Evolutionary conservation across 2,329 filamentous ascomycete species (phyloP).

Genomic region (Talaromyces sp.): DNA sequence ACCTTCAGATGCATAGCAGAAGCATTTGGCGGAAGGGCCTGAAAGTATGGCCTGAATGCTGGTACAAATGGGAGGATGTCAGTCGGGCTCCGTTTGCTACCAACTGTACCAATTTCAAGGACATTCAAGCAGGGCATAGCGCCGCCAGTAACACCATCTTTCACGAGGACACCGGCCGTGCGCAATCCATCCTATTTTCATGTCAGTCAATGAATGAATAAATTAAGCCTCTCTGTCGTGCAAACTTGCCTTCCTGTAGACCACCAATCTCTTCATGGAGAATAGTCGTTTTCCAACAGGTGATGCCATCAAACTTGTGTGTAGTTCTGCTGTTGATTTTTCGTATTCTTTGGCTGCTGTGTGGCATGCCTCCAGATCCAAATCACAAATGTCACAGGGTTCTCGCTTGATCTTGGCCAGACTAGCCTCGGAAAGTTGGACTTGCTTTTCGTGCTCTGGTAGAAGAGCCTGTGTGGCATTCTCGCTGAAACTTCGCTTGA

Average conservation of each 20-base stretch:
- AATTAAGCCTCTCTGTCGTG: not conserved
- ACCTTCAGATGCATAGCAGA: constrained; percentile 70
- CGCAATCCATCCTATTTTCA: constrained; percentile 70
- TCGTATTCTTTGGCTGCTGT: constrained; percentile 79
- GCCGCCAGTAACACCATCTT: constrained; percentile 71
- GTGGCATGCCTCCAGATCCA: constrained; percentile 78
- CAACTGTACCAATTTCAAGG: constrained; percentile 71
- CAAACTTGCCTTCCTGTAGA: constrained; percentile 67
- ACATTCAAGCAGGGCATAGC: constrained; percentile 72
- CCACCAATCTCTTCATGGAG: constrained; percentile 71
- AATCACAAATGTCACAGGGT: constrained; percentile 77
- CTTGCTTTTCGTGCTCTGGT: constrained; percentile 92
- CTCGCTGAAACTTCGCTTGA: constrained; percentile 98
- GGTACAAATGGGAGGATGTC: constrained; percentile 84
- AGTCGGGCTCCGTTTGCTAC: constrained; percentile 72
- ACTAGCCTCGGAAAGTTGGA: constrained; percentile 89
- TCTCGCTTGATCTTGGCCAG: constrained; percentile 88
- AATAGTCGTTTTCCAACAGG: constrained; percentile 82
- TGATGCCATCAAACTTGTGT: constrained; percentile 75
- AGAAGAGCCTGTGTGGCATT: constrained; percentile 93
- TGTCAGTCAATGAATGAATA: constrained; percentile 30
- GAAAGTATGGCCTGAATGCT: constrained; percentile 68
- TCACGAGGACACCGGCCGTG: constrained; percentile 76
- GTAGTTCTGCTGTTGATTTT: constrained; percentile 77
- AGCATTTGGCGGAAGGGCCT: constrained; percentile 66